Evolutionary conservation across 768 basidiomycete species (phyloP), one percentile per base, ranked within the genome.

Genomic region (Termitomyces bulborhizus): DNA sequence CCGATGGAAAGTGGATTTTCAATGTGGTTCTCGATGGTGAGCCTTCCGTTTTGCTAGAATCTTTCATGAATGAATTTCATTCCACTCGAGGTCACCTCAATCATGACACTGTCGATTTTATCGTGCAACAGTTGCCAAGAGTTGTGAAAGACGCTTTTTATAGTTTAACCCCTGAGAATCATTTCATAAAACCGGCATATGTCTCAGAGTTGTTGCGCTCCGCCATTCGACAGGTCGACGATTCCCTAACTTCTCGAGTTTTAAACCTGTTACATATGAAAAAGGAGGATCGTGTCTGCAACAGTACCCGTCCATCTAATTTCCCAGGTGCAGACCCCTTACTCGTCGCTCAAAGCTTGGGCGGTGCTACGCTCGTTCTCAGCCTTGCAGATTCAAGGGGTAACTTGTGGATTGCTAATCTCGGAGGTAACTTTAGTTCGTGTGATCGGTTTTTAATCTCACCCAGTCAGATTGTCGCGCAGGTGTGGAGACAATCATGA

Each of bases 381-480:
- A 73, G 81, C 49, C 69, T 84, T 32, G 72, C 77, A 36, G 81
- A 84, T 69, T 62, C 66, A 8, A 70, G 69, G 39, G 71, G 71
- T 62, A 74, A 80, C 54, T 55, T 84, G n/a, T 84, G 83, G 83
- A 59, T 84, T 51, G 79, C 79, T 6, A 84, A 81, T 63, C 71
- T 84, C 32, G 82, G 82, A 51, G 69, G 68, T 65, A 58, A 56
- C 55, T 13, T 16, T 50, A 12, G 18, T 32, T 26, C 4, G 5
- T 11, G 6, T 29, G 16, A 40, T n/a, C 8, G 18, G 3, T 36
- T 29, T 37, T 42, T 34, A 3, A 41, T 46, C 52, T 56, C n/a
- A 60, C 36, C n/a, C 26, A 21, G 29, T 18, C 24, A 60, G 58
- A 60, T 51, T 60, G 58, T 54, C 58, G 52, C 18, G 58, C 58